Base-by-base conservation (phyloP, 257 asterid species). In the Penstemon newberryi region DNA sequence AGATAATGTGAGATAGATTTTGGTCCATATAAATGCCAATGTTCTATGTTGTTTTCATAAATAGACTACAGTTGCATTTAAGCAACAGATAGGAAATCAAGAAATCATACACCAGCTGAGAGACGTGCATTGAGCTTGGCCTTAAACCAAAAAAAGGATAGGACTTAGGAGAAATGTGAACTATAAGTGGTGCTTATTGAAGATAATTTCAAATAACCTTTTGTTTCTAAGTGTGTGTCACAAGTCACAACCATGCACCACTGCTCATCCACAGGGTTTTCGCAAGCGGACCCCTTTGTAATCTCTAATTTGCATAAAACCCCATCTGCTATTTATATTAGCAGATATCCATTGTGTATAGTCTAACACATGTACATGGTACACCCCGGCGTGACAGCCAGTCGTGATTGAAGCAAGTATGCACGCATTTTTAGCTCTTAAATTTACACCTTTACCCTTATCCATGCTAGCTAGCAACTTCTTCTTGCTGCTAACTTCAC, bases 1-100 rank as follows among this genome's bases (percentile, higher is more conserved):
- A 78, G 66, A 71, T 55, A 51, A 73, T 70, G 76, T 80, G 83
- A 72, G 63, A 73, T 67, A 19, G 71, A 61, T 79, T 81, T 37
- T 76, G 84, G 68, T 75, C 91, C 87, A 82, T 86, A 80, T 57
- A 77, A 65, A 64, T 57, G 63, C 64, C 83, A 60, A 74, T 58
- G 75, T 37, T 43, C 52, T 52, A 25, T 38, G 52, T 50, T 40
- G 38, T 67, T 38, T 49, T 51, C 33, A 50, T 33, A 33, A 46
- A 49, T 5, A 33, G 8, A 9, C 47, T 60, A 25, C 42, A 19
- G 40, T 54, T 58, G 9, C 52, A 19, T 45, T 4, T 49, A n/a
- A 40, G 67, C 64, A 62, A 74, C 39, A n/a, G 9, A 4, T 73
- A 51, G n/a, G 40, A 19, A 61, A 25, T 18, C 40, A 47, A 60